These are phyloP conservation scores for Sugiyamaella paludigena DNA, from an alignment of 1,139 yeast species.

Conservation along the genomic window DNA sequence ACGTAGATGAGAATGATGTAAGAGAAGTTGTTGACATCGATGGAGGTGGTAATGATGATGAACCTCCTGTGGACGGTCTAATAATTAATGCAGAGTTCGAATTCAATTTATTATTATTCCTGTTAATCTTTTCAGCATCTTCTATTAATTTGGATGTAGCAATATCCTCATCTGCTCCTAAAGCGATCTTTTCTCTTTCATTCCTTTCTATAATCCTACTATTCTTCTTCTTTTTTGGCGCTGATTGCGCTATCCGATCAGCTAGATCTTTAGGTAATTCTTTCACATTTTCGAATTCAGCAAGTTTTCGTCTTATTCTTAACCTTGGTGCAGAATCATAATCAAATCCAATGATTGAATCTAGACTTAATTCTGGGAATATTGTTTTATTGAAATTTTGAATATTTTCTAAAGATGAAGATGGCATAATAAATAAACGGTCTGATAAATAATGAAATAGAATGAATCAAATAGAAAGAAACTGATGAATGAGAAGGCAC, in stretches of 20 bases:
- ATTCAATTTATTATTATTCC: not conserved
- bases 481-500: too few relatives aligned
- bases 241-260: slow-evolving; percentile 16
- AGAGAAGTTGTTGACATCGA: not conserved
- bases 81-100: not conserved
- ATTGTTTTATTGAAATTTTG: not conserved
- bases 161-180: slow-evolving; percentile 13
- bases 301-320: slow-evolving; percentile 11
- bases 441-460: too few relatives aligned
- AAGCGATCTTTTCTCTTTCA: slow-evolving; percentile 22
- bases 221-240: slow-evolving; percentile 10
- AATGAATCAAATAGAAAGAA: too few relatives aligned
- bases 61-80: not conserved
- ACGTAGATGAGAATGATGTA: not conserved
- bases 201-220: slow-evolving; percentile 9
- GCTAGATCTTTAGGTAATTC: slow-evolving; percentile 23
- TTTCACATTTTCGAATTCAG: slow-evolving; percentile 20
- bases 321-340: slow-evolving; percentile 4
- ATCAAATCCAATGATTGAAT: not conserved
- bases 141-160: slow-evolving; percentile 9
- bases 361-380: not conserved
- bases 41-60: too few relatives aligned
- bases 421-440: too few relatives aligned
- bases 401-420: too few relatives aligned
- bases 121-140: not conserved